Evolutionary conservation across 176 grass and related monocot genomes (phyloP).

Genomic region (Carex cristatella): DNA sequence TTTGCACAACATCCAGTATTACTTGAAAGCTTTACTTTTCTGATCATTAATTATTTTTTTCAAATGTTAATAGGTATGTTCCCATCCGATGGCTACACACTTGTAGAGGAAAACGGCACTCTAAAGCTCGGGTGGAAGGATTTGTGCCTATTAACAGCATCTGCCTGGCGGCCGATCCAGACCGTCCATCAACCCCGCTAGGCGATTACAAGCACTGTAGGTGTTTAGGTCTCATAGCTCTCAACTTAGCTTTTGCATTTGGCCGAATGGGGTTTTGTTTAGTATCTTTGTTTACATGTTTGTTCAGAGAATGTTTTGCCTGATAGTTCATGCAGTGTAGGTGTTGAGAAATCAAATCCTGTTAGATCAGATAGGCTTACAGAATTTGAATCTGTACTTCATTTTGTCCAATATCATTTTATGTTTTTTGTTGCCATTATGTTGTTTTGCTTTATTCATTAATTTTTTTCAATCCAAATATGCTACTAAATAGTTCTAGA

Average conservation of each 20-base stretch:
- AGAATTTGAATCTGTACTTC: constrained; percentile 17
- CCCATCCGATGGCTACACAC: constrained; percentile 86
- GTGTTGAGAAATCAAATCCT: constrained; percentile 19
- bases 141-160: constrained; percentile 85
- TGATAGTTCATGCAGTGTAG: constrained; percentile 8
- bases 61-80: constrained; percentile 46
- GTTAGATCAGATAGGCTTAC: constrained; percentile 25
- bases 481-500: neutral
- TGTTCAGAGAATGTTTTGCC: constrained; percentile 25
- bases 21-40: neutral
- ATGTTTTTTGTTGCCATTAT: neutral
- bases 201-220: constrained; percentile 11
- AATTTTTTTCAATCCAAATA: neutral
- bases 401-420: constrained; percentile 18
- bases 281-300: constrained; percentile 4
- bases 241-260: constrained; percentile 20
- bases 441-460: neutral
- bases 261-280: constrained; percentile 25
- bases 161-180: constrained; percentile 87
- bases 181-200: constrained; percentile 26
- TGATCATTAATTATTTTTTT: neutral
- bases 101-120: constrained; percentile 78
- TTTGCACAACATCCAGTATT: neutral
- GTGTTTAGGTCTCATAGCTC: constrained; percentile 28
- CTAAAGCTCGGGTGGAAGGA: constrained; percentile 98